Evolutionary conservation across 176 grass and related monocot species (phyloP).

Genomic region (Carex littledalei): DNA sequence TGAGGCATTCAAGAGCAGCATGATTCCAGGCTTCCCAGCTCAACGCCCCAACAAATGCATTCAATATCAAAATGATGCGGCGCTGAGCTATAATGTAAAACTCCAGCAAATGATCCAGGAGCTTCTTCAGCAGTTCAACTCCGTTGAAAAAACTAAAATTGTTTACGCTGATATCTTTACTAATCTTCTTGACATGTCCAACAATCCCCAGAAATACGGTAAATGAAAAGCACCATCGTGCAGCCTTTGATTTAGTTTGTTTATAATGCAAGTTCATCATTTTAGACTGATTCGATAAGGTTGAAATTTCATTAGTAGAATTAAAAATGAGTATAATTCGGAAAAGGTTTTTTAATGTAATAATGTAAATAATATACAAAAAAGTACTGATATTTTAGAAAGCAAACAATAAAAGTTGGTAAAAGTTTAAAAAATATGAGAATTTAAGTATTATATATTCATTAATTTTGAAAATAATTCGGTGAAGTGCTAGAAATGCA

Average conservation of each 20-base stretch:
- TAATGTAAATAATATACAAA: not conserved
- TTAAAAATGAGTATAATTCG: not conserved
- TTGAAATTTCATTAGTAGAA: not conserved
- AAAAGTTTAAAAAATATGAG: too few species aligned
- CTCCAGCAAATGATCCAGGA: constrained; percentile 7
- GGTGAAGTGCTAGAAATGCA: too few species aligned
- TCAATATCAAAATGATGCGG: not conserved
- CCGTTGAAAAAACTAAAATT: not conserved
- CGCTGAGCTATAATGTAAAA: not conserved
- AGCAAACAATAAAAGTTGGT: too few species aligned
- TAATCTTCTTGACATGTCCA: not conserved
- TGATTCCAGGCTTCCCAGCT: not conserved
- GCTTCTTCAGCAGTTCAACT: not conserved
- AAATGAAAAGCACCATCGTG: not conserved
- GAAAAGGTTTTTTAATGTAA: not conserved
- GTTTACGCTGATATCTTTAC: not conserved
- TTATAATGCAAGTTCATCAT: not conserved
- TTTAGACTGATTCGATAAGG: not conserved
- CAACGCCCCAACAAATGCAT: not conserved
- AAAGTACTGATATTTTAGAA: not conserved
- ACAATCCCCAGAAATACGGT: not conserved
- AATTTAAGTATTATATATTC: too few species aligned
- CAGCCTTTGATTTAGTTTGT: not conserved
- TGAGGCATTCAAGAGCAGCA: not conserved
- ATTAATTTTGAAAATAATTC: too few species aligned